Evolutionary conservation across 768 basidiomycete genomes (phyloP).

Genomic region (Favolaschia claudopus): DNA sequence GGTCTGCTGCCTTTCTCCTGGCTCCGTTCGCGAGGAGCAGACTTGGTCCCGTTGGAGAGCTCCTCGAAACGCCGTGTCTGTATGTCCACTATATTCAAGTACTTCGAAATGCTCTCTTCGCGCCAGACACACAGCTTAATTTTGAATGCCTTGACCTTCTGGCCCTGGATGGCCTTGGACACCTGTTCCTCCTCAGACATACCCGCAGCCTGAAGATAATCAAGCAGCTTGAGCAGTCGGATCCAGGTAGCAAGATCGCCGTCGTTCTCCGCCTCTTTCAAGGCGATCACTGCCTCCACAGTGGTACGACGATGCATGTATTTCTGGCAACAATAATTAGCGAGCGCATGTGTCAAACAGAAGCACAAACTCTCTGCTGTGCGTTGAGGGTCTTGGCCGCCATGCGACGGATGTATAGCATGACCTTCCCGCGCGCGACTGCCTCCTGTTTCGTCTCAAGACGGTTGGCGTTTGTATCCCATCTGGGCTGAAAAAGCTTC

Average conservation of each 20-base stretch:
- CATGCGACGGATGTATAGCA: not conserved
- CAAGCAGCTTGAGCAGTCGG: conserved; percentile 7
- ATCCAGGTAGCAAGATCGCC: conserved; percentile 12
- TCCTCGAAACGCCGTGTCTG: not conserved
- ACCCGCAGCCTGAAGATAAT: conserved; percentile 4
- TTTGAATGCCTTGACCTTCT: not conserved
- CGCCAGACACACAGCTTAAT: conserved; percentile 19
- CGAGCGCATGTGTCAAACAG: not conserved
- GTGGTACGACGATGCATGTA: not conserved
- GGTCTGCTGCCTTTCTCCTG: not conserved
- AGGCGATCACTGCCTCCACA: conserved; percentile 5
- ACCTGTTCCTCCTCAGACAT: conserved; percentile 24
- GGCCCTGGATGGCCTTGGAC: not conserved
- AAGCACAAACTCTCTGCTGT: not conserved
- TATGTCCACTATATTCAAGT: conserved; percentile 12
- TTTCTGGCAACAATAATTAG: not conserved
- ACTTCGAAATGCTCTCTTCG: not conserved
- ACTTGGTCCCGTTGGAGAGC: not conserved
- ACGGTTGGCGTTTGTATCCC: not conserved
- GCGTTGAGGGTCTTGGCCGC: not conserved
- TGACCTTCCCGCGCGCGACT: not conserved
- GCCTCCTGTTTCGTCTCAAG: not conserved
- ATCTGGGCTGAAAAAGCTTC: not conserved
- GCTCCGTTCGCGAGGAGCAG: not conserved
- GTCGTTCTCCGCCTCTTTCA: conserved; percentile 4